Conservation (phyloP, 371 early-diverging fungal genomes). For the Fennellomyces sp. region DNA sequence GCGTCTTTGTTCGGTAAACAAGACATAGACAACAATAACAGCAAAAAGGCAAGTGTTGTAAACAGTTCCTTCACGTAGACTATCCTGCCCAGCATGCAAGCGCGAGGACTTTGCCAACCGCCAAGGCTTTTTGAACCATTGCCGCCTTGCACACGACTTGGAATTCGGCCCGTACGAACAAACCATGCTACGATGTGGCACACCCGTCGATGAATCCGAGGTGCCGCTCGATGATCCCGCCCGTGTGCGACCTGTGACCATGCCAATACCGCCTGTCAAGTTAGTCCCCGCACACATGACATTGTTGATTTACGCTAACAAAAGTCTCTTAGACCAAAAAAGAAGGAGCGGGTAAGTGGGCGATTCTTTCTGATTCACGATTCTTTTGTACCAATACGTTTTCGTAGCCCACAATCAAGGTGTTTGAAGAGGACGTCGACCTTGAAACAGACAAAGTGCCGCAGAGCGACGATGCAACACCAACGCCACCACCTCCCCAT, state of each 20-base stretch:
- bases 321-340: conserved; percentile 23
- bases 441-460: conserved; percentile 48
- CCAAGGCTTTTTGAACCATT: conserved; percentile 84
- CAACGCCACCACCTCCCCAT: conserved; percentile 10
- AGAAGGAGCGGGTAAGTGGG: conserved; percentile 32
- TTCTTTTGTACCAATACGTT: background rate
- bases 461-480: background rate
- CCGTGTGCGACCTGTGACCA: conserved; percentile 38
- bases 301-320: background rate
- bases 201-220: conserved; percentile 64
- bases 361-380: background rate
- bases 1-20: conserved; percentile 59
- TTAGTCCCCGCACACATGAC: background rate
- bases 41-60: background rate
- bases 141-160: conserved; percentile 68
- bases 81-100: conserved; percentile 61
- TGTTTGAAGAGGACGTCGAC: conserved; percentile 73
- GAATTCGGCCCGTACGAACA: conserved; percentile 76
- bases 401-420: conserved; percentile 68
- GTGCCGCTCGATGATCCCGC: conserved; percentile 64
- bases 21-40: background rate
- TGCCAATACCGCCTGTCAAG: conserved; percentile 18
- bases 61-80: conserved; percentile 18
- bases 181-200: conserved; percentile 70
- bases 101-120: conserved; percentile 71